Evolutionary conservation across 768 basidiomycete genomes (phyloP), one percentile per base, ranked within the genome.

Genomic region (Kwoniella heveanensis): DNA sequence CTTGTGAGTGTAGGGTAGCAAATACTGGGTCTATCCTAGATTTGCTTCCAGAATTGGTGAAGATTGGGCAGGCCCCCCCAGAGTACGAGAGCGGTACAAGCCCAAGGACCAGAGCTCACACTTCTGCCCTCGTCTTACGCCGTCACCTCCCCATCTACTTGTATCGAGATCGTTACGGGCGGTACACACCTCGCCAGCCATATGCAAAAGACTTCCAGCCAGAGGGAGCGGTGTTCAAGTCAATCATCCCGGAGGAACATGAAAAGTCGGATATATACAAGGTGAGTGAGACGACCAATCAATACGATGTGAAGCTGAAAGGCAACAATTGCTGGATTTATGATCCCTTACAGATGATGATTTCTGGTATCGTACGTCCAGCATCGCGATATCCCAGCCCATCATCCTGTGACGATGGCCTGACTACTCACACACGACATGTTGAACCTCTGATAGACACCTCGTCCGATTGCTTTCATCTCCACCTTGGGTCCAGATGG

Each of bases 391-490:
- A 5, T 6, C 5, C 13, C 7, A 5, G 13, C 13, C 32, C 32
- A 32, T 32, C 32, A 32, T 32, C n/a, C n/a, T n/a, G n/a, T n/a
- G 47, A 47, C 19, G 46, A 19, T 49, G 39, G n/a, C n/a, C 21
- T 46, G 25, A 47, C 32, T 27, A 4, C 39, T 17, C 6, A 48
- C 21, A n/a, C 15, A 22, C 8, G 19, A 7, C 46, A 22, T 47
- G 46, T 47, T 5, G 46, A 47, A n/a, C n/a, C n/a, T 32, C 32
- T 32, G 22, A 49, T 44, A 68, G 62, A 65, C 63, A 1, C 67
- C 67, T 15, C 57, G 67, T 29, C 67, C 67, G 0, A 57, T 68
- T 15, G 67, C 62, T 19, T 68, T 68, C 44, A 47, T 64, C 24
- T 68, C 67, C 22, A 68, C 62, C 12, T 17, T 64, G 12, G 53